Base-by-base conservation (phyloP, 78 protist species). In the Dictyostelium capitatum region DNA sequence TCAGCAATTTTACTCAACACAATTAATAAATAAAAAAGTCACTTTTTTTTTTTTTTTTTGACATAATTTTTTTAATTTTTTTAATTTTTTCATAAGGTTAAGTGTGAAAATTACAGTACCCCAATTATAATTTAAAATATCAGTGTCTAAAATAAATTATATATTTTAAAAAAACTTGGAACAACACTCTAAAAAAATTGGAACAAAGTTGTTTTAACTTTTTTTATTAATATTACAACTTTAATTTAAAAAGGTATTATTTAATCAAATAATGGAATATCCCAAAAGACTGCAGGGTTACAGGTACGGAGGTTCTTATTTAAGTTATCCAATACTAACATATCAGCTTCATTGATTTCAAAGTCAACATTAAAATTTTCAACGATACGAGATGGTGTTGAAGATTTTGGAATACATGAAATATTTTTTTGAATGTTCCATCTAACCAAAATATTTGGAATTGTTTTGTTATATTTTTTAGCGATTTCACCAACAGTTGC, bases 401-500 rank as follows among this genome's bases (percentile, higher is more conserved):
- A 54, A 23, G 72, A 43, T 62, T 92, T 92, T 59, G 96, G 92
- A 43, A 92, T 83, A 46, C 83, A 91, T n/a, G 91, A 79, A 79
- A 72, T 59, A 28, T 84, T 84, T 32, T 17, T 32, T 64, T 80
- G 96, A 32, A 64, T 14, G 51, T 28, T 56, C 83, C 82, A 85
- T n/a, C 75, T 37, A 20, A 70, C 14, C 2, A 82, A 70, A 51
- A 96, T 56, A 28, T 96, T 83, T 28, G 97, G 95, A 25, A 95
- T 51, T 3, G 77, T 15, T 82, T 94, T 93, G 50, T 89, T 82
- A 92, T 96, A 64, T 23, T 28, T 77, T 8, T 89, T 70, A 28
- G 97, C 97, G 12, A 92, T 7, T 14, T 62, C 65, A 41, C 48
- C 82, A 69, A 96, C 77, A 19, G 48, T 23, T 50, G 25, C 59